Evolutionary conservation across 805 yeast genomes (phyloP).

Genomic region (Wickerhamiella slavikovae): DNA sequence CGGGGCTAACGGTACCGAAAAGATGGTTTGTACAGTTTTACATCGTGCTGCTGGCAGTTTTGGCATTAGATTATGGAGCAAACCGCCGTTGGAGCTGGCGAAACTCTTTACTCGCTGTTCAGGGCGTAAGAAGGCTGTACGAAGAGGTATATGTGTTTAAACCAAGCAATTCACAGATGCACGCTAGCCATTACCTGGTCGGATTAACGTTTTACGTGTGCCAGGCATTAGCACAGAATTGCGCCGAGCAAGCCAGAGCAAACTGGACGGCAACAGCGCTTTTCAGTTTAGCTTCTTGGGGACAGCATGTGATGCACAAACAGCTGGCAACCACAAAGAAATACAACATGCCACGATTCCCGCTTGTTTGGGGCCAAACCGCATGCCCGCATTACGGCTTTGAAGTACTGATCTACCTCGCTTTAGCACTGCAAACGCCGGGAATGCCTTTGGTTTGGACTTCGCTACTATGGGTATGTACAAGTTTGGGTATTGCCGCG

Average conservation of each 20-base stretch:
- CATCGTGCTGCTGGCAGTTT: slow-evolving; percentile 5
- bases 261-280: slow-evolving; percentile 7
- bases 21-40: slow-evolving; percentile 18
- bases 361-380: slow-evolving; percentile 22
- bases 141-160: slow-evolving; percentile 29
- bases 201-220: slow-evolving; percentile 31
- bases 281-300: slow-evolving; percentile 21
- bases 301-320: slow-evolving; percentile 29
- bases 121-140: slow-evolving; percentile 27
- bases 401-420: slow-evolving; percentile 31
- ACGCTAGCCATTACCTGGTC: slow-evolving; percentile 34
- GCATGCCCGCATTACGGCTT: slow-evolving; percentile 46
- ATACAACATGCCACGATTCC: slow-evolving; percentile 29
- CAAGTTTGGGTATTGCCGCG: slow-evolving; percentile 31
- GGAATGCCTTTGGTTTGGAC: slow-evolving; percentile 5
- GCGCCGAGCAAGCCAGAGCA: neutral
- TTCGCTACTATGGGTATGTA: slow-evolving; percentile 16
- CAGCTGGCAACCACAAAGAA: slow-evolving; percentile 30
- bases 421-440: slow-evolving; percentile 10
- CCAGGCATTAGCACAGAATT: slow-evolving; percentile 4
- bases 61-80: neutral
- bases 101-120: slow-evolving; percentile 17
- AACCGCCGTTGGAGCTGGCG: slow-evolving; percentile 1
- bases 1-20: slow-evolving; percentile 15
- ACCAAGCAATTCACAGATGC: slow-evolving; percentile 27